Percentiles rank a stretch among this genome's conserved stretches.
Evolutionary conservation across 139 green algal species (phyloP).

Genomic region (Coccomyxa sp.): DNA sequence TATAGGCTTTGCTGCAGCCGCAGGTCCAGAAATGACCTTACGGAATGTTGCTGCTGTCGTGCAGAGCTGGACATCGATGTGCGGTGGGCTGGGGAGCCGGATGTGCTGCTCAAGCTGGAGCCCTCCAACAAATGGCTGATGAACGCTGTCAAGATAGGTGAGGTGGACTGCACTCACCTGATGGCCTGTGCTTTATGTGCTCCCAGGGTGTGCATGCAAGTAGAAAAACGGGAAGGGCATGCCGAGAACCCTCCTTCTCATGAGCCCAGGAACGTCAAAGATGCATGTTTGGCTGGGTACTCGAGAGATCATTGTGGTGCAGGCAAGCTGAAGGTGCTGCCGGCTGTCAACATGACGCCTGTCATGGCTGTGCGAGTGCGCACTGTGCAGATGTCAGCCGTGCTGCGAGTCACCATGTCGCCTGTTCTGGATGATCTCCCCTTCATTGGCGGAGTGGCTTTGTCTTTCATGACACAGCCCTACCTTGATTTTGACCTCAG

Average conservation of each 20-base stretch:
- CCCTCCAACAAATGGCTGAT: slow-evolving; percentile 8
- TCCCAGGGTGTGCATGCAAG: neutral
- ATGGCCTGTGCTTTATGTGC: neutral
- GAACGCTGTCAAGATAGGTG: slow-evolving; percentile 11
- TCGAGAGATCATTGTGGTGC: too few species aligned
- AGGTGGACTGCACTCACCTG: neutral
- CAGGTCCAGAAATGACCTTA: neutral
- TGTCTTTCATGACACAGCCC: slow-evolving; percentile 25
- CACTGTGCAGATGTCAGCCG: slow-evolving; percentile 19
- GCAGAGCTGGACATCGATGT: slow-evolving; percentile 36
- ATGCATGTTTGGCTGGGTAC: too few species aligned
- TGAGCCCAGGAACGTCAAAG: too few species aligned
- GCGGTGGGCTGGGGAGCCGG: slow-evolving; percentile 30
- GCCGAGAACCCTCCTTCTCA: neutral
- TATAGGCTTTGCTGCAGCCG: too few species aligned
- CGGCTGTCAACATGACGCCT: slow-evolving; percentile 3
- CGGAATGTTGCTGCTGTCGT: neutral
- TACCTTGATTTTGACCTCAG: slow-evolving; percentile 34
- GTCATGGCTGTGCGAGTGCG: slow-evolving; percentile 5
- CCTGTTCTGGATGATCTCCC: slow-evolving; percentile 36
- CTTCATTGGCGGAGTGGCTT: slow-evolving; percentile 25
- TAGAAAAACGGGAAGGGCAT: neutral
- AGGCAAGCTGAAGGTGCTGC: slow-evolving; percentile 14
- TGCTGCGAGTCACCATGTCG: slow-evolving; percentile 27
- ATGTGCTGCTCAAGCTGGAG: slow-evolving; percentile 28